These are phyloP conservation scores for Aspergillus oerlinghausenensis DNA, from an alignment of 2,329 filamentous ascomycete genomes.

Conservation along the genomic window DNA sequence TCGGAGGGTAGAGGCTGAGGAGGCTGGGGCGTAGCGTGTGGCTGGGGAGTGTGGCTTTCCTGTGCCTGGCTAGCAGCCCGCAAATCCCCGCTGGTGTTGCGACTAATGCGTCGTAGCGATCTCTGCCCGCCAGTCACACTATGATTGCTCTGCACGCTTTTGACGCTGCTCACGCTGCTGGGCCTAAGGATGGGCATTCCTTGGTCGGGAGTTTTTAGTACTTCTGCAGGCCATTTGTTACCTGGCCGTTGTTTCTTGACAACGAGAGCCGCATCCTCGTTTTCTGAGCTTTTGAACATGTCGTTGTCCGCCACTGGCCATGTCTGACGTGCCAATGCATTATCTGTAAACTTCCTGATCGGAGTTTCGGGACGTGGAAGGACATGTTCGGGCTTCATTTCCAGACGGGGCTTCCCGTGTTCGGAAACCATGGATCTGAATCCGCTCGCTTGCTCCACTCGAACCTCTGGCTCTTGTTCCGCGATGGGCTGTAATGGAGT, in stretches of 20 bases:
- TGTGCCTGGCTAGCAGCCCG: slow-evolving; percentile 54
- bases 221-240: slow-evolving; percentile 28
- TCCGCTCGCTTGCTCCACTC: slow-evolving; percentile 33
- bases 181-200: slow-evolving; percentile 28
- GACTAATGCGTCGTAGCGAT: slow-evolving; percentile 63
- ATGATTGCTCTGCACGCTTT: slow-evolving; percentile 34
- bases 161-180: slow-evolving; percentile 52
- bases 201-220: slow-evolving; percentile 33
- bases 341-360: slow-evolving; percentile 31
- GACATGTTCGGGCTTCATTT: slow-evolving; percentile 39
- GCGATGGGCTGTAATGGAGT: slow-evolving; percentile 49
- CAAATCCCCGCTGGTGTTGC: slow-evolving; percentile 57
- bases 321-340: slow-evolving; percentile 24
- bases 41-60: slow-evolving; percentile 17
- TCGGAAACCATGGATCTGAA: slow-evolving; percentile 37
- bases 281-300: not conserved
- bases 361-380: slow-evolving; percentile 29
- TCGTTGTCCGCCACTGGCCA: slow-evolving; percentile 28
- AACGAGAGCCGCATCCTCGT: slow-evolving; percentile 14
- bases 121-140: slow-evolving; percentile 20
- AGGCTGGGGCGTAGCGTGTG: slow-evolving; percentile 26
- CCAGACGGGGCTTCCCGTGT: slow-evolving; percentile 29
- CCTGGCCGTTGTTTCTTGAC: slow-evolving; percentile 25
- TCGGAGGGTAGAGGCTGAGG: slow-evolving; percentile 17
- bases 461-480: slow-evolving; percentile 42